These are phyloP conservation scores for Pyronema omphalodes DNA, from an alignment of 495 filamentous ascomycete genomes.

Conservation along the genomic window DNA sequence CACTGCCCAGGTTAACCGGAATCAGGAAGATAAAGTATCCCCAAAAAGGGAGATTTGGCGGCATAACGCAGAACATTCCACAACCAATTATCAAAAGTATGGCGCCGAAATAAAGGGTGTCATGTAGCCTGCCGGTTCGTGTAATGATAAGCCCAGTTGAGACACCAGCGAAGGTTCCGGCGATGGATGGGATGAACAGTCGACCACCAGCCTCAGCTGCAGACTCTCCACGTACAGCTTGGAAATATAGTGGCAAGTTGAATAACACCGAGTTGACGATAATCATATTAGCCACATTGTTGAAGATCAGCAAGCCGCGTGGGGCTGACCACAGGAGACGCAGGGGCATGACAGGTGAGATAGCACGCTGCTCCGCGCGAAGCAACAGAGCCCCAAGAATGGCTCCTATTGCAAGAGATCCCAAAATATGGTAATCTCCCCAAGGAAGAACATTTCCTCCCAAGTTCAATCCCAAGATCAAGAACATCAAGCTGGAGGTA, in stretches of 20 bases:
- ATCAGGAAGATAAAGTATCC: conserved; percentile 45
- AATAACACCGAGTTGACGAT: conserved; percentile 51
- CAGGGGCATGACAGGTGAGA: conserved; percentile 54
- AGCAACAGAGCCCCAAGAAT: conserved; percentile 41
- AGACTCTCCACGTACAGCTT: conserved; percentile 53
- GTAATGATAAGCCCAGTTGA: conserved; percentile 54
- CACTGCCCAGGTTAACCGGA: conserved; percentile 42
- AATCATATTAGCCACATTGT: conserved; percentile 46
- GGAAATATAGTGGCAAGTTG: conserved; percentile 66
- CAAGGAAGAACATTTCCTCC: conserved; percentile 63
- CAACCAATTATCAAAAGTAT: conserved; percentile 38
- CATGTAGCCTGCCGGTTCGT: conserved; percentile 43
- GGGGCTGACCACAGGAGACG: conserved; percentile 40
- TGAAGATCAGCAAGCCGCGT: conserved; percentile 47
- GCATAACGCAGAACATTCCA: conserved; percentile 33
- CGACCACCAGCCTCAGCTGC: conserved; percentile 54
- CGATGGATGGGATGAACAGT: conserved; percentile 42
- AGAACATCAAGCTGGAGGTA: conserved; percentile 4
- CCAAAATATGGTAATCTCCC: conserved; percentile 50
- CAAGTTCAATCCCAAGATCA: conserved; percentile 58
- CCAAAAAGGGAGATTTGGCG: conserved; percentile 35
- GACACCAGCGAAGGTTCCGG: conserved; percentile 40
- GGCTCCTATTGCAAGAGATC: conserved; percentile 38
- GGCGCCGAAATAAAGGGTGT: conserved; percentile 40
- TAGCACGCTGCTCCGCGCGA: conserved; percentile 40